phyloP scores from a whole-genome alignment of 2,329 filamentous ascomycete genomes.

The Penicillium sp. region DNA sequence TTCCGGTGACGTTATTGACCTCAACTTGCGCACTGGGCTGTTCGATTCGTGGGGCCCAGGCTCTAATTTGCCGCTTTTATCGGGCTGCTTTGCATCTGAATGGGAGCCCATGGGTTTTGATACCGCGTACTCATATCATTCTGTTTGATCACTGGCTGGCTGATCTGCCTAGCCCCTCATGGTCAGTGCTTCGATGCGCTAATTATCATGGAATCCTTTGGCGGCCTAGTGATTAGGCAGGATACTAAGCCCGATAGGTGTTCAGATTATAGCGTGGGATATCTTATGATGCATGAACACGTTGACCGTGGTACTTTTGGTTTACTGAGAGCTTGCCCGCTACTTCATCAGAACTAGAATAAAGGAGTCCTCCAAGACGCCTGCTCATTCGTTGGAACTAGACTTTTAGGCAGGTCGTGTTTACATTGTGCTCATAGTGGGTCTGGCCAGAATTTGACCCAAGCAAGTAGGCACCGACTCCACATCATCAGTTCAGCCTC shows the following conservation, averaged over 20 bases:
- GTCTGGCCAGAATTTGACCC: background rate
- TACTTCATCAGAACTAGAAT: background rate
- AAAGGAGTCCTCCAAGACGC: background rate
- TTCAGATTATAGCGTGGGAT: background rate
- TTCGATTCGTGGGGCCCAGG: too few species aligned
- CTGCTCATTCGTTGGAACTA: background rate
- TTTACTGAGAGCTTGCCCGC: background rate
- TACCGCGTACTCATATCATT: background rate
- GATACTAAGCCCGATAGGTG: background rate
- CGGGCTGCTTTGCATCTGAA: background rate
- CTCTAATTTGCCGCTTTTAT: background rate
- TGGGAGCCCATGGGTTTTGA: background rate
- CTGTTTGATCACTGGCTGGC: background rate
- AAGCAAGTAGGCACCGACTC: background rate
- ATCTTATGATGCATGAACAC: background rate
- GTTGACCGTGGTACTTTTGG: background rate
- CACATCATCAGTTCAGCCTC: background rate
- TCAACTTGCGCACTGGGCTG: background rate
- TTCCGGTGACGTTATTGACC: background rate
- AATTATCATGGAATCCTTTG: background rate
- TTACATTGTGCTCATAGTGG: background rate
- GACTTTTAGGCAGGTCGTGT: background rate
- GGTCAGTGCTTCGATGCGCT: background rate
- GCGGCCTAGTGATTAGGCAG: background rate
- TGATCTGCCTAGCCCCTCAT: background rate